These are phyloP conservation scores for Aspergillus sclerotiicarbonarius DNA, from an alignment of 495 filamentous ascomycete species.

Conservation along the genomic window DNA sequence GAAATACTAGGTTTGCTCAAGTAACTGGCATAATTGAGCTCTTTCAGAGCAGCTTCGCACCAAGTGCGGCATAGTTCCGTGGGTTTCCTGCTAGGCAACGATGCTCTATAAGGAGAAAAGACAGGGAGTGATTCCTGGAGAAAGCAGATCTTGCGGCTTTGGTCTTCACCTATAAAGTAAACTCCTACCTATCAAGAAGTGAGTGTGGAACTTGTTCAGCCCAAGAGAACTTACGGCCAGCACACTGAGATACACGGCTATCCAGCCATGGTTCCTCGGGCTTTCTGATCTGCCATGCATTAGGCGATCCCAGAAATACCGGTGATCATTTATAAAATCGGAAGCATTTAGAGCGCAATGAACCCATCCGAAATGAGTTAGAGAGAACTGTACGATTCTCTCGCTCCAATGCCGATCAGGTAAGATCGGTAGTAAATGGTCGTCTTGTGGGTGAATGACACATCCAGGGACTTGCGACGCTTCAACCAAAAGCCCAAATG, in stretches of 20 bases:
- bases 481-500: constrained; percentile 2
- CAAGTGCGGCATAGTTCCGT: constrained; percentile 1
- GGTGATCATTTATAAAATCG: neutral
- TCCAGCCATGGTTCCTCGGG: constrained; percentile 1
- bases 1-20: neutral
- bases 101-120: no score
- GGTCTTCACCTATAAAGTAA: constrained; percentile 2
- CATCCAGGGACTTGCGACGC: neutral
- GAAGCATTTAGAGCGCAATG: neutral
- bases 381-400: constrained; percentile 1
- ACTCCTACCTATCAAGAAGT: neutral
- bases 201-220: neutral
- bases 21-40: constrained; percentile 1
- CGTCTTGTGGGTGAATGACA: neutral
- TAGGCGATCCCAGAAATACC: neutral
- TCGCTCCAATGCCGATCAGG: constrained; percentile 1
- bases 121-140: neutral
- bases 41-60: neutral
- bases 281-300: neutral
- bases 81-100: neutral
- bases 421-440: neutral
- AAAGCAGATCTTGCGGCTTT: neutral
- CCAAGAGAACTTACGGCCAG: neutral
- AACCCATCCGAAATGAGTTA: neutral
- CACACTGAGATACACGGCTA: constrained; percentile 4